Base-by-base conservation (phyloP, 2,329 filamentous ascomycete genomes). In the Claviceps maximensis region DNA sequence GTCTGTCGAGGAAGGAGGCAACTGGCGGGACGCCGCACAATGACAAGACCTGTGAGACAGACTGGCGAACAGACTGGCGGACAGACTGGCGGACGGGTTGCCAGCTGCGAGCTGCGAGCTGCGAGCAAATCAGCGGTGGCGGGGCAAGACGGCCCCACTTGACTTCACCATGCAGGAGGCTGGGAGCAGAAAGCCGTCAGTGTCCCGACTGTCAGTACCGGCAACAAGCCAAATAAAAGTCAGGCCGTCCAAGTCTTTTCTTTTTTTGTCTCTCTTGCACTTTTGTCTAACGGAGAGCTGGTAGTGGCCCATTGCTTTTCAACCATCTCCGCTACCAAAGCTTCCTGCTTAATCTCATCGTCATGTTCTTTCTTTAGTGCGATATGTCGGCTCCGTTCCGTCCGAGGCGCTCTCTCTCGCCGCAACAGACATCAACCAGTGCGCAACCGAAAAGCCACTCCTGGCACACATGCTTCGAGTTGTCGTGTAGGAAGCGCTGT, bases 71-170 rank as follows among this genome's bases (percentile, higher is more conserved):
- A 33, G 31, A 33, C 31, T 8, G 27, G 27, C 4, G 27, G 27
- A 33, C 31, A 15, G 33, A 7, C 33, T 38, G 33, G 4, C 33
- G 29, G 29, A 31, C 38, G 13, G 19, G 2, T 13, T 23, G 40
- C 17, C 40, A 10, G 40, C n/a, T 42, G 40, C n/a, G n/a, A 21
- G 15, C 49, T 13, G 33, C 15, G 8, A 51, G 41, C 41, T 54
- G 40, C 15, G 44, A 38, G 33, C 27, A 42, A 48, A 36, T 25
- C 45, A 40, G 46, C 46, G 53, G 50, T 49, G 52, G 55, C 47
- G 55, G 52, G 47, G 53, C 48, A 51, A 15, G 40, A 40, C 15
- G 36, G 44, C 40, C 52, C 54, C 52, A 23, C 50, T 53, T 54
- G 42, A n/a, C 44, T 53, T 54, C 46, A n/a, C 44, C 44, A 19